phyloP scores from a whole-genome alignment of 768 basidiomycete genomes.

The Pleurotus pulmonarius region DNA sequence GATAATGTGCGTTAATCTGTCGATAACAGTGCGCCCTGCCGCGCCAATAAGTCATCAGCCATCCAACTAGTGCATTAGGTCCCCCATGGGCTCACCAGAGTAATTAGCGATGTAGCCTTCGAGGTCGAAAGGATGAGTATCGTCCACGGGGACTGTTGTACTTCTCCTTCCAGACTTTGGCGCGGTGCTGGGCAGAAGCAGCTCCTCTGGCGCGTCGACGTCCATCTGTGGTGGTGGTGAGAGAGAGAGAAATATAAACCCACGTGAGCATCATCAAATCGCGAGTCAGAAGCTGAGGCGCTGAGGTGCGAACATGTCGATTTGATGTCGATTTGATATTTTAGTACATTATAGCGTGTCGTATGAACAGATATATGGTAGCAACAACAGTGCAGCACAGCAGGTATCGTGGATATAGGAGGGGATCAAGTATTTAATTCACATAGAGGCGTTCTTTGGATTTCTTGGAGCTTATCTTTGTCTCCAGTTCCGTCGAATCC shows the following conservation, averaged over 20 bases:
- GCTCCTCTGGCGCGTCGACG: constrained; percentile 15
- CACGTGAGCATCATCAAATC: too few species aligned
- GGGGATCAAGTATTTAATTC: too few species aligned
- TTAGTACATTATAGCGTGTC: too few species aligned
- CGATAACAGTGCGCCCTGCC: constrained; percentile 72
- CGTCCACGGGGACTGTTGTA: constrained; percentile 54
- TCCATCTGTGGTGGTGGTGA: constrained; percentile 3
- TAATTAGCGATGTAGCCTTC: constrained; percentile 77
- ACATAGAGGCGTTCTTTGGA: constrained; percentile 3
- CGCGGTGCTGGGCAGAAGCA: constrained; percentile 18
- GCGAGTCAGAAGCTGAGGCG: too few species aligned
- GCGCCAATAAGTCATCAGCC: neutral
- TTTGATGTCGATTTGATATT: too few species aligned
- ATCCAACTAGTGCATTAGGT: neutral
- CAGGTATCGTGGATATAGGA: too few species aligned
- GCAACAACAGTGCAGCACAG: too few species aligned
- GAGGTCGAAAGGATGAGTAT: constrained; percentile 83
- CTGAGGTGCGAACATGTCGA: too few species aligned
- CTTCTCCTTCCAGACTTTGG: constrained; percentile 17
- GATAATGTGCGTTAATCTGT: constrained; percentile 70
- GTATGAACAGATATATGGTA: too few species aligned
- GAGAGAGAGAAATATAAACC: too few species aligned
- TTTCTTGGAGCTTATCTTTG: neutral
- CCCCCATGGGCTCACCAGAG: constrained; percentile 43
- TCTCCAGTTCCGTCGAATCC: neutral